Evolutionary conservation across 306 rosid genomes (phyloP), one percentile per base, ranked within the genome.

Genomic region (Chamaecrista fasciculata): DNA sequence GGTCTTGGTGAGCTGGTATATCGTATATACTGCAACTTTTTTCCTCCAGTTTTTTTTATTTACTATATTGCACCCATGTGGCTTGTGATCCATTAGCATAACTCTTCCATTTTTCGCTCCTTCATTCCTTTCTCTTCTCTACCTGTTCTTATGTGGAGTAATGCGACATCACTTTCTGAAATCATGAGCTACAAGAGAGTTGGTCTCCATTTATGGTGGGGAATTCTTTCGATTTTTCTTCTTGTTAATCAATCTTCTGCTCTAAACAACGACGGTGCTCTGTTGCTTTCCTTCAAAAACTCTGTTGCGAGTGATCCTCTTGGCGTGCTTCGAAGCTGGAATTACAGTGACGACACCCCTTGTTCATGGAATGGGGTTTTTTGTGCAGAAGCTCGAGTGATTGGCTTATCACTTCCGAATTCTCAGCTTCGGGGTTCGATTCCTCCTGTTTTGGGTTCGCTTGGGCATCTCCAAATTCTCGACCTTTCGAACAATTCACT

Each of bases 291-390:
- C 0, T 85, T 95, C 75, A 90, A 88, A 51, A 64, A 78, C 74
- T 73, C 90, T 3, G 76, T 87, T 18, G 77, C 87, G 5, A 79
- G 79, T 9, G 99, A 95, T 75, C 96, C 99, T 12, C 78, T 78
- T 0, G 15, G 10, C 5, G 82, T 71, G 0, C 81, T 95, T 1
- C 70, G 73, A 2, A 80, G 28, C 64, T 95, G 97, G 99, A 88
- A 65, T 71, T 75, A 71, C 69, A 8, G 69, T 69, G 83, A 83
- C 60, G 46, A 65, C 0, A 85, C 88, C 1, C 99, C 99, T 0
- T 95, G 99, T 74, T 84, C 78, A 6, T 95, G 99, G 99, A 82
- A 79, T 23, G 98, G 98, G 1, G 95, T 89, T 43, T 19, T 68
- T 1, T 92, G 98, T 39, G 53, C 80, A n/a, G 49, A 49, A 5